Base-by-base conservation (phyloP, 129 eudicot species). In the Flaveria robusta region DNA sequence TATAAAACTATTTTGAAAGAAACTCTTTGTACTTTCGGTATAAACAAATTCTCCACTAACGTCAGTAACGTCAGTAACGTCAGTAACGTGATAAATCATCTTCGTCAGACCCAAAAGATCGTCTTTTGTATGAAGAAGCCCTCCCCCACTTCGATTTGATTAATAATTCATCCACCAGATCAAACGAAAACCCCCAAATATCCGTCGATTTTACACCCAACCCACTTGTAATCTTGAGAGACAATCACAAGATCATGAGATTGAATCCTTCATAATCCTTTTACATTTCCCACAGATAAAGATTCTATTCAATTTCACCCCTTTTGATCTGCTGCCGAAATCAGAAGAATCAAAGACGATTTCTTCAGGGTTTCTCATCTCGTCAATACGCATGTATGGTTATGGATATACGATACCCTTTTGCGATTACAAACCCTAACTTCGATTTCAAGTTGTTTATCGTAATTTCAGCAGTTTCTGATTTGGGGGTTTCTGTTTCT, bases 81-180 rank as follows among this genome's bases (percentile, higher is more conserved):
- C 27, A 62, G 49, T 49, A 65, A 65, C 71, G 73, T 50, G 80
- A 13, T 2, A 75, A 76, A 65, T 65, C 26, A 66, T 66, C 29
- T 31, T 66, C 55, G 6, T 14, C 67, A 66, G 43, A 66, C 54
- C 80, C 66, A 76, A 76, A 76, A 76, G 80, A 63, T 71, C 80
- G 74, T 66, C 29, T 34, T 66, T 66, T 76, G 73, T 66, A 76
- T 66, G 41, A 51, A 18, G 51, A 65, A 72, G 51, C 34, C 64
- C 16, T 42, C 12, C 75, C 78, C 19, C 78, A 60, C 70, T 74
- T 75, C 51, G 23, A 75, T 26, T 74, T 60, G 13, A 24, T 59
- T 62, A 65, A 66, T 66, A 66, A 65, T 66, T 76, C 72, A 76
- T 76, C 66, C 80, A 50, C n/a, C 34, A 64, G 62, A 74, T 47